Evolutionary conservation across 345 rosid genomes (phyloP).

Genomic region (Microthlaspi erraticum): DNA sequence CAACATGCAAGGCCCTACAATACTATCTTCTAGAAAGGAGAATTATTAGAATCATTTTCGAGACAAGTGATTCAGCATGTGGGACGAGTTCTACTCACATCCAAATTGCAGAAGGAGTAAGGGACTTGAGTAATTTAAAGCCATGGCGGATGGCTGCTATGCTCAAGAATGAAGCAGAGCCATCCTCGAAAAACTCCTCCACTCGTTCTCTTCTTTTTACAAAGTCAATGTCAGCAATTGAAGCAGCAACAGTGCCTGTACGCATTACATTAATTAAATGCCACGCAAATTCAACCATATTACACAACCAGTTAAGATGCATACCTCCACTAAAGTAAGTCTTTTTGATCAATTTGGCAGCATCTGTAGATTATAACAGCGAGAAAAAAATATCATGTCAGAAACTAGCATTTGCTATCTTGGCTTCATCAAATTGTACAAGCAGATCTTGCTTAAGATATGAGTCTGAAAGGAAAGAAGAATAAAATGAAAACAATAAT

Average conservation of each 20-base stretch:
- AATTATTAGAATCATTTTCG: not conserved
- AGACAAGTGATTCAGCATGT: not conserved
- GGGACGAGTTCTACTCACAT: constrained; percentile 52
- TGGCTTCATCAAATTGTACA: not conserved
- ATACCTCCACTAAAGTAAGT: constrained; percentile 96
- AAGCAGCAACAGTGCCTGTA: constrained; percentile 91
- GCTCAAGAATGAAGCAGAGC: constrained; percentile 83
- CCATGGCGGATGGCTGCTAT: constrained; percentile 85
- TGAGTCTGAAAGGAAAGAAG: constrained; percentile 13
- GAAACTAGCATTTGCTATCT: constrained; percentile 15
- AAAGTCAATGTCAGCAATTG: constrained; percentile 94
- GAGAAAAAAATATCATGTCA: constrained; percentile 30
- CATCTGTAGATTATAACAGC: constrained; percentile 57
- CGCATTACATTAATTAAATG: constrained; percentile 20
- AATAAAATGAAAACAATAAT: constrained; percentile 21
- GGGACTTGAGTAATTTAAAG: constrained; percentile 73
- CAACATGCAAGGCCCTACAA: constrained; percentile 20
- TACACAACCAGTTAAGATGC: constrained; percentile 34
- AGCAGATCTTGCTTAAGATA: constrained; percentile 14
- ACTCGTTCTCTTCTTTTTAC: constrained; percentile 83
- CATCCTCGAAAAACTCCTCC: constrained; percentile 94
- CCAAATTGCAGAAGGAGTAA: constrained; percentile 66
- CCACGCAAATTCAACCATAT: constrained; percentile 19
- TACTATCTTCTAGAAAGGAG: not conserved
- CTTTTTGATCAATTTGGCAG: constrained; percentile 83